These are phyloP conservation scores for Ceratocystis lukuohia DNA, from an alignment of 2,329 filamentous ascomycete species.

Conservation along the genomic window DNA sequence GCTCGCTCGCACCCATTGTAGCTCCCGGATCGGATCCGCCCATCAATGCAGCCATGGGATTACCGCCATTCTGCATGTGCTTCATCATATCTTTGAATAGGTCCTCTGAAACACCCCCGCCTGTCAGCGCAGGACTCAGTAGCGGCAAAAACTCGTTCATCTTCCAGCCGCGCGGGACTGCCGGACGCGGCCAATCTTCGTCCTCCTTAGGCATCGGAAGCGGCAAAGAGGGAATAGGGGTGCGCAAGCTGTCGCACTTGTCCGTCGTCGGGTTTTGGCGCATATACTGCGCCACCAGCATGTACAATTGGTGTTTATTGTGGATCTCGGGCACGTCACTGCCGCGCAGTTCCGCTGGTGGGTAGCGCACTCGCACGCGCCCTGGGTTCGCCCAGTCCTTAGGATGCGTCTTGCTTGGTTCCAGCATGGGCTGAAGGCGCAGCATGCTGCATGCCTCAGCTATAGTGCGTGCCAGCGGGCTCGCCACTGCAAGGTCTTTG, in stretches of 20 bases:
- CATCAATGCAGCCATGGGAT: slow-evolving; percentile 34
- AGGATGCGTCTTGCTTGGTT: slow-evolving; percentile 83
- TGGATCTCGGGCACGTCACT: slow-evolving; percentile 37
- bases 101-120: slow-evolving; percentile 87
- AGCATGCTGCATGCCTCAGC: slow-evolving; percentile 69
- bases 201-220: slow-evolving; percentile 45
- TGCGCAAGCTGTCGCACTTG: slow-evolving; percentile 50
- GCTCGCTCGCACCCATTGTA: slow-evolving; percentile 22
- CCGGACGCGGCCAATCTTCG: slow-evolving; percentile 57
- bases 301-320: slow-evolving; percentile 77
- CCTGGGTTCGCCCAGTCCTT: slow-evolving; percentile 98
- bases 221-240: slow-evolving; percentile 61
- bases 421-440: slow-evolving; percentile 61
- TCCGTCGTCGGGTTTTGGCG: slow-evolving; percentile 64
- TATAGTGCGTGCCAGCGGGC: slow-evolving; percentile 81
- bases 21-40: slow-evolving; percentile 26
- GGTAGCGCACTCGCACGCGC: slow-evolving; percentile 68
- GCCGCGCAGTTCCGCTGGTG: slow-evolving; percentile 27
- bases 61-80: slow-evolving; percentile 55
- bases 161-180: slow-evolving; percentile 81
- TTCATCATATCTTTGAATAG: slow-evolving; percentile 94
- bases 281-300: slow-evolving; percentile 65
- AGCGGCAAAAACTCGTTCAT: slow-evolving; percentile 72
- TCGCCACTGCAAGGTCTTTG: slow-evolving; percentile 56
- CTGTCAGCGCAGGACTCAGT: slow-evolving; percentile 77